Evolutionary conservation across 805 yeast genomes (phyloP).

Genomic region (Metschnikowia proteae): DNA sequence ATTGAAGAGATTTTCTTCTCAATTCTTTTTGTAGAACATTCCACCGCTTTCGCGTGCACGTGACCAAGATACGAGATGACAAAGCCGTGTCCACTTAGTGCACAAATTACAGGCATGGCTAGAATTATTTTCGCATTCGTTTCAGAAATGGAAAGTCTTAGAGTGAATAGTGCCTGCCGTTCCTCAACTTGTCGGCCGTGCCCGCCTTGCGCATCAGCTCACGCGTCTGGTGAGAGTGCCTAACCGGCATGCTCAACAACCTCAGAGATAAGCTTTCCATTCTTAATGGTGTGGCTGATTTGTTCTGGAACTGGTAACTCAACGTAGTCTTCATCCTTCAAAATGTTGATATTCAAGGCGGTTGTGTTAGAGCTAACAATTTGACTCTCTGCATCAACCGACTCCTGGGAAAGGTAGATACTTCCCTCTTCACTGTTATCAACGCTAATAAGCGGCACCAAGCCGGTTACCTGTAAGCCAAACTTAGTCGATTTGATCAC

Average conservation of each 20-base stretch:
- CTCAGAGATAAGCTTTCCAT: conserved; percentile 60
- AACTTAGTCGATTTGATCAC: conserved; percentile 75
- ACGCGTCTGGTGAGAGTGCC: background rate
- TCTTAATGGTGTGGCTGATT: conserved; percentile 63
- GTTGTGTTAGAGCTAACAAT: conserved; percentile 83
- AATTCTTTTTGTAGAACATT: conserved; percentile 18
- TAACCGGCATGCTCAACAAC: conserved; percentile 83
- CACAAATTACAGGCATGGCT: background rate
- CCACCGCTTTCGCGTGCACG: conserved; percentile 21
- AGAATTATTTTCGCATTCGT: background rate
- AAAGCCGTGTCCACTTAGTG: background rate
- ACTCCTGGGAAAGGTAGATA: conserved; percentile 68
- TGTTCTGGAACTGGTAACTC: conserved; percentile 93
- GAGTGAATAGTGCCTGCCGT: background rate
- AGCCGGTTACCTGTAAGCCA: conserved; percentile 82
- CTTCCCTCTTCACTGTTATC: conserved; percentile 89
- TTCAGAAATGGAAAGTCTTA: background rate
- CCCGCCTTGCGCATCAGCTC: background rate
- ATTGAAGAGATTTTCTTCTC: conserved; percentile 17
- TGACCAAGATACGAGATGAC: conserved; percentile 6
- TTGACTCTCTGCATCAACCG: conserved; percentile 61
- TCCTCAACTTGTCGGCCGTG: background rate
- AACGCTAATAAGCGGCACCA: conserved; percentile 75
- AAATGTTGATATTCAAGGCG: conserved; percentile 79
- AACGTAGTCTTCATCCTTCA: conserved; percentile 68